A percentile compares a stretch with the other conserved stretches of the same genome.
These are phyloP conservation scores for Saccharomyces hybrid DNA, from an alignment of 1,139 yeast genomes.

Conservation along the genomic window DNA sequence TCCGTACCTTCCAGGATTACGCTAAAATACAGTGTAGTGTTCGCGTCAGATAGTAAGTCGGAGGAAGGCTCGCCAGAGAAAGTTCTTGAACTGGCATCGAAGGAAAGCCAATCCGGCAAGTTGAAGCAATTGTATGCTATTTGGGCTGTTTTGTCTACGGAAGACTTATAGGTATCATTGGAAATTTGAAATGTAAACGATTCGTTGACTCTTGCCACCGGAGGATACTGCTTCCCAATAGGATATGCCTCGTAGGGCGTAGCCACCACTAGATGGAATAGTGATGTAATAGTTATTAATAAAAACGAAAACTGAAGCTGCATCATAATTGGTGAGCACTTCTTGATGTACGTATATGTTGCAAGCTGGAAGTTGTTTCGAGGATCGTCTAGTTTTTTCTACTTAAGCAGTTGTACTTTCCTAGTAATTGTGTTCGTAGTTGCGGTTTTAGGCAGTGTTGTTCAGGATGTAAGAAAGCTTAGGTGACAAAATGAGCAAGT, in stretches of 20 bases:
- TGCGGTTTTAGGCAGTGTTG: too few relatives aligned
- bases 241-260: slow-evolving; percentile 67
- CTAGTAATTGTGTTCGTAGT: too few relatives aligned
- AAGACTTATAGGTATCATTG: slow-evolving; percentile 58
- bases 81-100: slow-evolving; percentile 54
- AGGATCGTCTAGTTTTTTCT: too few relatives aligned
- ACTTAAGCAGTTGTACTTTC: too few relatives aligned
- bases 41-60: slow-evolving; percentile 37
- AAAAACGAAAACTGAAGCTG: too few relatives aligned
- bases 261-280: slow-evolving; percentile 11
- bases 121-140: slow-evolving; percentile 49
- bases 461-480: too few relatives aligned
- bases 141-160: slow-evolving; percentile 33
- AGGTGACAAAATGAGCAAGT: too few relatives aligned
- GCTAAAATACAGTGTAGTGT: slow-evolving; percentile 32
- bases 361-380: too few relatives aligned
- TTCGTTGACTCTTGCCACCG: slow-evolving; percentile 68
- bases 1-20: slow-evolving; percentile 63
- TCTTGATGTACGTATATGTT: too few relatives aligned
- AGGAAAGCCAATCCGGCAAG: slow-evolving; percentile 71
- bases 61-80: slow-evolving; percentile 62
- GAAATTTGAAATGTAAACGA: slow-evolving; percentile 63
- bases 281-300: too few relatives aligned
- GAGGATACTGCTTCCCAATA: slow-evolving; percentile 73
- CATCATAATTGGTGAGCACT: too few relatives aligned